Evolutionary conservation across 2,329 filamentous ascomycete genomes (phyloP), one percentile per base, ranked within the genome.

Genomic region (Cytospora paraplurivora): DNA sequence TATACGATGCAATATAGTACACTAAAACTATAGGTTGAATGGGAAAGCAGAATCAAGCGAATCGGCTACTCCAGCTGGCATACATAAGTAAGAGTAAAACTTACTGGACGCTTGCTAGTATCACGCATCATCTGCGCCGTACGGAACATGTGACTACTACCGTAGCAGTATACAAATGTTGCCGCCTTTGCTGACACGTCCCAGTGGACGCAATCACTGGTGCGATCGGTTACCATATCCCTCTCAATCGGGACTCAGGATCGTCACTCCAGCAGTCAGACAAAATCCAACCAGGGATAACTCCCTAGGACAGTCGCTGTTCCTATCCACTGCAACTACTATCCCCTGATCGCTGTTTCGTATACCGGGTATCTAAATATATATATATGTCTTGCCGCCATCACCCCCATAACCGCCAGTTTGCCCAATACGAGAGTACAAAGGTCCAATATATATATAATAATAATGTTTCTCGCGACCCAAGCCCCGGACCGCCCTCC

Each of bases 371-470:
- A 15, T 56, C 27, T 49, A 21, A 19, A 19, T 47, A 19, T 47
- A 47, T 27, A 37, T 35, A 38, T 57, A 44, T 57, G 27, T 53
- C 56, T 51, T 51, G 19, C 32, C 34, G 44, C 51, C 7, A 56
- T 32, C 37, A 35, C 44, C 32, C 53, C 33, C 44, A 19, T 34
- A 13, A 38, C 32, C n/a, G 21, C 10, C 13, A 27, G 21, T n/a
- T 35, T n/a, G 5, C n/a, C n/a, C 33, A 37, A 7, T 19, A 33
- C 32, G 15, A n/a, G 4, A 34, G 33, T 21, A 38, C 52, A 12
- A 21, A 55, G 33, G 27, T 13, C 15, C 33, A 37, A 21, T 15
- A 35, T 21, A 37, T 34, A n/a, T n/a, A n/a, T n/a, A n/a, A n/a
- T 27, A 27, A 27, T 27, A 4, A 27, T 27, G 27, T 27, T 27